Percentiles rank a stretch among this genome's conserved stretches.
phyloP scores from a whole-genome alignment of 371 early-diverging fungal species.

The Gilbertella persicaria region DNA sequence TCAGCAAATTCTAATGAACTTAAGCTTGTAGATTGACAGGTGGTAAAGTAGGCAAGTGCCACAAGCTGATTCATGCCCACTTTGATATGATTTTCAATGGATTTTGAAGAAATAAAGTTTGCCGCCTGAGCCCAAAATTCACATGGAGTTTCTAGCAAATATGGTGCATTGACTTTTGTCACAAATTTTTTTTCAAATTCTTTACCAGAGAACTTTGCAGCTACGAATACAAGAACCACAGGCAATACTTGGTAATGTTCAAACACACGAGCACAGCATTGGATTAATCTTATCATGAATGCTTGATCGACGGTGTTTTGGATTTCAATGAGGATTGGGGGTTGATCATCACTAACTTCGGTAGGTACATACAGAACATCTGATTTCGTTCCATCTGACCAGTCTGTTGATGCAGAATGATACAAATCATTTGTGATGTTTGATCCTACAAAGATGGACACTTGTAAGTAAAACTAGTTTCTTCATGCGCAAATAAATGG shows the following conservation, averaged over 20 bases:
- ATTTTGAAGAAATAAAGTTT: conserved; percentile 13
- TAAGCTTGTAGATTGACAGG: conserved; percentile 13
- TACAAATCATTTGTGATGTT: too few relatives aligned
- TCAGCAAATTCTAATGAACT: conserved; percentile 13
- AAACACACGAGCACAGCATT: conserved; percentile 14
- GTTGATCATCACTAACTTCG: conserved; percentile 8
- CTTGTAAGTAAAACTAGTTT: too few relatives aligned
- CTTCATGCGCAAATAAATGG: too few relatives aligned
- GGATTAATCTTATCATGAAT: conserved; percentile 17
- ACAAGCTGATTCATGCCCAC: conserved; percentile 19
- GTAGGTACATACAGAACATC: conserved; percentile 16
- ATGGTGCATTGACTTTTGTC: conserved; percentile 17
- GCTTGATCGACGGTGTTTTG: conserved; percentile 17
- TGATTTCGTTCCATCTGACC: conserved; percentile 17
- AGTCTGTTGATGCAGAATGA: too few relatives aligned
- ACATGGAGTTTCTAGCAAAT: conserved; percentile 16
- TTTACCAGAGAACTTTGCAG: conserved; percentile 16
- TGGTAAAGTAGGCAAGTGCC: conserved; percentile 20
- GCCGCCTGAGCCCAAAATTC: conserved; percentile 15
- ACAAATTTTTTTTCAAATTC: conserved; percentile 20
- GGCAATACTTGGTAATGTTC: conserved; percentile 19
- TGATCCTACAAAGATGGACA: too few relatives aligned
- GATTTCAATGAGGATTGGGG: conserved; percentile 16
- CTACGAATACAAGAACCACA: conserved; percentile 15
- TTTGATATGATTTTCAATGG: conserved; percentile 19